phyloP scores from a whole-genome alignment of 2,329 filamentous ascomycete species.

The Chaetomium sp. region DNA sequence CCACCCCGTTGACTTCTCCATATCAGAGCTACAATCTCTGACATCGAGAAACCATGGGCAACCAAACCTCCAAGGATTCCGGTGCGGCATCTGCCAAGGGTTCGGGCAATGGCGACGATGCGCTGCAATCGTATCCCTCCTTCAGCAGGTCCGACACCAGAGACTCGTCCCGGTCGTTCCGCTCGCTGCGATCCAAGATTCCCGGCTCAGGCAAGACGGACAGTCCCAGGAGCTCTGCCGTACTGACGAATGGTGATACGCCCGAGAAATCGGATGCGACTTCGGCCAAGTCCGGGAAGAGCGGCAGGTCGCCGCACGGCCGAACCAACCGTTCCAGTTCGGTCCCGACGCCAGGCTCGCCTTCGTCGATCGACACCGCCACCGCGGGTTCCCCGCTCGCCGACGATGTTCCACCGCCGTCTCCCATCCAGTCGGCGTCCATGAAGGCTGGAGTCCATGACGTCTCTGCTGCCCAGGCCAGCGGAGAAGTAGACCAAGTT shows the following conservation, averaged over 20 bases:
- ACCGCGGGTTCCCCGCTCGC: conserved; percentile 49
- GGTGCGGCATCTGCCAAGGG: conserved; percentile 54
- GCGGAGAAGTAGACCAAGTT: conserved; percentile 90
- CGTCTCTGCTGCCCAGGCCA: conserved; percentile 77
- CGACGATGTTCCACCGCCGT: conserved; percentile 71
- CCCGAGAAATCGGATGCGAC: conserved; percentile 71
- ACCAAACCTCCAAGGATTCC: conserved; percentile 68
- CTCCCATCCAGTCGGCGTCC: conserved; percentile 77
- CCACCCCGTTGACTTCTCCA: conserved; percentile 37
- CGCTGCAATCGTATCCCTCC: conserved; percentile 83
- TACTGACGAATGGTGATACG: conserved; percentile 64
- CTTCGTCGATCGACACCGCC: conserved; percentile 47
- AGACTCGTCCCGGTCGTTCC: conserved; percentile 85
- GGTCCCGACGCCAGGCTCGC: conserved; percentile 44
- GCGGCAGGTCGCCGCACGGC: conserved; percentile 54
- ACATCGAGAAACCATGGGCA: conserved; percentile 63
- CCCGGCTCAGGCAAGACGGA: conserved; percentile 72
- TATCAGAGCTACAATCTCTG: conserved; percentile 33
- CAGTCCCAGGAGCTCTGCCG: conserved; percentile 76
- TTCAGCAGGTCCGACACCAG: conserved; percentile 92
- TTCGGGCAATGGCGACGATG: conserved; percentile 53
- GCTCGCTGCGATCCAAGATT: conserved; percentile 86
- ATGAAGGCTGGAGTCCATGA: conserved; percentile 74
- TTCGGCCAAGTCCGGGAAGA: conserved; percentile 72
- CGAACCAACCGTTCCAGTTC: conserved; percentile 52